phyloP scores from a whole-genome alignment of 768 basidiomycete species.

The Tylopilus cervinicoccineus region DNA sequence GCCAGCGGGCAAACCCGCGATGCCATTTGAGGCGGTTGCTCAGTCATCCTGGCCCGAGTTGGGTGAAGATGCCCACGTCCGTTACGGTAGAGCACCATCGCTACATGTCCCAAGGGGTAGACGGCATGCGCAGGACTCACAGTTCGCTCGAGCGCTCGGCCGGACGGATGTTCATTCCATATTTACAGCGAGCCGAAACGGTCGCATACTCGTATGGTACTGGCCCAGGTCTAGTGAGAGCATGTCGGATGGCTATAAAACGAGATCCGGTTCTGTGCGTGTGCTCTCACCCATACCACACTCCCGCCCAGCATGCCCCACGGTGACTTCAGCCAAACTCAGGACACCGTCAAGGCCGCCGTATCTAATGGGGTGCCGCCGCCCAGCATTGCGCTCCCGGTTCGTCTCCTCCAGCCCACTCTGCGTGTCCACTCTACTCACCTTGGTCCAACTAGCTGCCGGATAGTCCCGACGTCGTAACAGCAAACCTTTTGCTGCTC shows the following conservation, averaged over 20 bases:
- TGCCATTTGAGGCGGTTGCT: too few relatives aligned
- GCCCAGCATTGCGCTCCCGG: conserved; percentile 39
- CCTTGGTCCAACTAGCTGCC: conserved; percentile 35
- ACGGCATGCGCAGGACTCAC: too few relatives aligned
- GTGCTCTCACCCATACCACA: background rate
- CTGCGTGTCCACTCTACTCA: background rate
- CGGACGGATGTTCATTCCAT: too few relatives aligned
- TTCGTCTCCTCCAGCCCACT: conserved; percentile 18
- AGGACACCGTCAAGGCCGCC: conserved; percentile 20
- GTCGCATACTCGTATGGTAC: too few relatives aligned
- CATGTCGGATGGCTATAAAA: conserved; percentile 2
- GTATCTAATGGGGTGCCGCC: conserved; percentile 39
- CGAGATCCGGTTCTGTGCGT: conserved; percentile 1
- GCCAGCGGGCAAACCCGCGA: too few relatives aligned
- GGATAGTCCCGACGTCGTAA: conserved; percentile 46
- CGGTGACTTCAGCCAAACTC: conserved; percentile 1
- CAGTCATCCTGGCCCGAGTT: background rate
- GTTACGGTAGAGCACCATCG: conserved; percentile 1
- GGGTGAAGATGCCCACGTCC: conserved; percentile 1
- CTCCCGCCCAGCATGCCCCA: conserved; percentile 5
- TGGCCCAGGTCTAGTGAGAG: too few relatives aligned
- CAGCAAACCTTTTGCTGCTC: conserved; percentile 42
- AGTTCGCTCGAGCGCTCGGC: too few relatives aligned
- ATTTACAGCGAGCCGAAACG: too few relatives aligned
- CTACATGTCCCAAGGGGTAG: background rate